Percentiles rank a stretch among this genome's conserved stretches.
Conservation (phyloP, 2,329 filamentous ascomycete species). For the Colletotrichum sp. region DNA sequence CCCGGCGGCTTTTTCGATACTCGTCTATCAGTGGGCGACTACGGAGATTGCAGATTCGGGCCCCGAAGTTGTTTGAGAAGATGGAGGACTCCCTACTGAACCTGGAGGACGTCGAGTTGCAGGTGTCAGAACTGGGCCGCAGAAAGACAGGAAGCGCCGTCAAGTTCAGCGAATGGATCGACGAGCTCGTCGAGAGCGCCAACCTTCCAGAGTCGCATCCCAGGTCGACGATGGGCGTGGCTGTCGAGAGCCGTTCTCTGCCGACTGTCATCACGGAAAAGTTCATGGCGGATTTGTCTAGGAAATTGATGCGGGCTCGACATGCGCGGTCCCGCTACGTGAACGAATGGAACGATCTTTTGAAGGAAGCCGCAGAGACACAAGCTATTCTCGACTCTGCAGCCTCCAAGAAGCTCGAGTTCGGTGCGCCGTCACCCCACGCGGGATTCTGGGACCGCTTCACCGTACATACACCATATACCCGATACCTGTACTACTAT, state of each 20-base stretch:
- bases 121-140: conserved; percentile 78
- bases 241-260: conserved; percentile 53
- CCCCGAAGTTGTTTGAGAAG: conserved; percentile 84
- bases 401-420: conserved; percentile 80
- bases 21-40: conserved; percentile 78
- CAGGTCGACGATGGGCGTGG: conserved; percentile 42
- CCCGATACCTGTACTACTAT: conserved; percentile 79
- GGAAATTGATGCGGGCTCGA: conserved; percentile 79
- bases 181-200: conserved; percentile 83
- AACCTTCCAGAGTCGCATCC: conserved; percentile 68
- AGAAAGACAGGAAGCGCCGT: conserved; percentile 80
- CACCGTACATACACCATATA: conserved; percentile 77
- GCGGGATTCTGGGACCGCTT: conserved; percentile 58
- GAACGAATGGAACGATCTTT: conserved; percentile 83
- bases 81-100: conserved; percentile 83
- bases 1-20: conserved; percentile 79
- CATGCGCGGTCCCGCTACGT: conserved; percentile 85
- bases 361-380: conserved; percentile 74
- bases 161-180: conserved; percentile 91
- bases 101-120: conserved; percentile 80
- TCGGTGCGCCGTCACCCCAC: conserved; percentile 64
- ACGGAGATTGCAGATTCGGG: conserved; percentile 76
- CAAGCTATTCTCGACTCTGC: conserved; percentile 86
- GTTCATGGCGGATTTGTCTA: conserved; percentile 88
- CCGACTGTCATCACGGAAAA: conserved; percentile 90